phyloP scores from a whole-genome alignment of 345 rosid genomes.

The Citrus glauca region DNA sequence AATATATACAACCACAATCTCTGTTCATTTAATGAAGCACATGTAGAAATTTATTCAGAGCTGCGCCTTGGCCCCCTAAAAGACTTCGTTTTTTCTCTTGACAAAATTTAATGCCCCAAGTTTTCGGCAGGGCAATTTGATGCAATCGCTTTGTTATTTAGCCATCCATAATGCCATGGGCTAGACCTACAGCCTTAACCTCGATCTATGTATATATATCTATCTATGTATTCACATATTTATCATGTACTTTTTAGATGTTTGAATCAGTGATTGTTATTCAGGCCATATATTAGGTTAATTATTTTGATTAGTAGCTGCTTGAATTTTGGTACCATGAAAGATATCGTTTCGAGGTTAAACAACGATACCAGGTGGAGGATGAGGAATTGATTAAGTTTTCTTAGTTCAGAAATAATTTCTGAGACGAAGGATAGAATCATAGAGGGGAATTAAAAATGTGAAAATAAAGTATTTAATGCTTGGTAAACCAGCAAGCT shows the following conservation, averaged over 20 bases:
- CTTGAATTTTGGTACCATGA: background rate
- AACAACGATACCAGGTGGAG: background rate
- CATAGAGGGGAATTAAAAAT: background rate
- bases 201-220: no score
- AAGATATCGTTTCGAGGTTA: no score
- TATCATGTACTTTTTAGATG: background rate
- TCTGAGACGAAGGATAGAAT: background rate
- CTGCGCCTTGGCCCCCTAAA: background rate
- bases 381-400: background rate
- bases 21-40: background rate
- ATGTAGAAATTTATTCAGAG: background rate
- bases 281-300: background rate
- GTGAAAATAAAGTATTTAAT: background rate
- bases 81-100: background rate
- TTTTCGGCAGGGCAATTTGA: no score
- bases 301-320: background rate
- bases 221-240: no score
- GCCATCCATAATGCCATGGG: background rate
- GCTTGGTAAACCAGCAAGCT: background rate
- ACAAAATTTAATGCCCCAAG: no score
- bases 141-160: background rate
- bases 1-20: background rate
- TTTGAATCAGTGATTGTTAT: background rate
- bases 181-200: background rate
- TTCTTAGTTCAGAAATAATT: background rate